These are phyloP conservation scores for Trifolium dubium DNA, from an alignment of 306 rosid genomes.

Conservation along the genomic window DNA sequence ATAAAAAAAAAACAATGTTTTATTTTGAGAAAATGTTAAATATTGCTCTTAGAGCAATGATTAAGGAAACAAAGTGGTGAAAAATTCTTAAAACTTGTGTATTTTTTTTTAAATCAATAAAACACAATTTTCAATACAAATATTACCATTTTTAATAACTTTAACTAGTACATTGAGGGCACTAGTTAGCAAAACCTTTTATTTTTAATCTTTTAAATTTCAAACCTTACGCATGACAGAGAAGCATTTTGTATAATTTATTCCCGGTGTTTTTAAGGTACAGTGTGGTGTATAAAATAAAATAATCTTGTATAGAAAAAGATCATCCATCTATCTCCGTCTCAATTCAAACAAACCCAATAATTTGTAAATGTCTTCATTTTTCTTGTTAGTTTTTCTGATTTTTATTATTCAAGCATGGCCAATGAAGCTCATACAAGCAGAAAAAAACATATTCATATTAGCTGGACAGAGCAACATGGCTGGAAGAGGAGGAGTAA, in stretches of 20 bases:
- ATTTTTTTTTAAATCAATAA: too few species aligned
- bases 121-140: too few species aligned
- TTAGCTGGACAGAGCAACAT: constrained; percentile 99
- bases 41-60: too few species aligned
- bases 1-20: too few species aligned
- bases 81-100: too few species aligned
- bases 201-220: too few species aligned
- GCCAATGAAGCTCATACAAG: constrained; percentile 12
- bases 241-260: background rate
- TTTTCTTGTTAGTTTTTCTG: background rate
- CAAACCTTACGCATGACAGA: background rate
- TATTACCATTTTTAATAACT: too few species aligned
- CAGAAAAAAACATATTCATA: constrained; percentile 56
- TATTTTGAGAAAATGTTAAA: too few species aligned
- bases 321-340: background rate
- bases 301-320: background rate
- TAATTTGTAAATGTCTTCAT: constrained; percentile 32
- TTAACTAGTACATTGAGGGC: too few species aligned
- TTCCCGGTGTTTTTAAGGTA: background rate
- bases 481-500: constrained; percentile 89
- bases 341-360: background rate
- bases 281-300: background rate
- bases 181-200: too few species aligned
- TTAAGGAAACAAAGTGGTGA: too few species aligned
- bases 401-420: constrained; percentile 11